phyloP scores from a whole-genome alignment of 1,284 basidiomycete genomes.

The Porogramme epimiltina region DNA sequence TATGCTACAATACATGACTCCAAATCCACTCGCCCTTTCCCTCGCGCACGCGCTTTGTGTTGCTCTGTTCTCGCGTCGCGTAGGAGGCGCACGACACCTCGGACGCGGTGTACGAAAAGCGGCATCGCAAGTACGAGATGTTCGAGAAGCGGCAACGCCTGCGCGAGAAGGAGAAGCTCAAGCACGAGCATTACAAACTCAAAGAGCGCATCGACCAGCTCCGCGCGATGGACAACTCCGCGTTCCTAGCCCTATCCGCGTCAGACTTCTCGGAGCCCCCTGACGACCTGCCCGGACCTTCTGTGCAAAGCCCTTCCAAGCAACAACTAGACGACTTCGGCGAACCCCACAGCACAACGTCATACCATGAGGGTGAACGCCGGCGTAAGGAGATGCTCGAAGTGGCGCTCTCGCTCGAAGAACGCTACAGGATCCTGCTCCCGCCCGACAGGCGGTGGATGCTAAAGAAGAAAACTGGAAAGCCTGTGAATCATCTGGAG shows the following conservation, averaged over 20 bases:
- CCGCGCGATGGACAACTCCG: slow-evolving; percentile 66
- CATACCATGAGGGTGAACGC: slow-evolving; percentile 65
- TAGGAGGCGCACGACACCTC: slow-evolving; percentile 74
- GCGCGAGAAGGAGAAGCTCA: slow-evolving; percentile 88
- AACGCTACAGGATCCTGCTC: slow-evolving; percentile 68
- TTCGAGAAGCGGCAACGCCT: slow-evolving; percentile 85
- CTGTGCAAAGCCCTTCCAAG: slow-evolving; percentile 6
- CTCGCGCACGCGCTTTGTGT: background rate
- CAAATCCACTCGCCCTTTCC: background rate
- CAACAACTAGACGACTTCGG: slow-evolving; percentile 9
- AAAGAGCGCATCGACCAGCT: slow-evolving; percentile 87
- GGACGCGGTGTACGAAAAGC: slow-evolving; percentile 82
- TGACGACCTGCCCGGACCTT: slow-evolving; percentile 9
- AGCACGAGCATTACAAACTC: slow-evolving; percentile 90
- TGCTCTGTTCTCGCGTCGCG: background rate
- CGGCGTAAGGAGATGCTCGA: slow-evolving; percentile 71
- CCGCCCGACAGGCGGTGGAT: slow-evolving; percentile 52
- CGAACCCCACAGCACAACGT: slow-evolving; percentile 42
- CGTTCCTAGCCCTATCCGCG: slow-evolving; percentile 65
- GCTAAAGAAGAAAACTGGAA: slow-evolving; percentile 23
- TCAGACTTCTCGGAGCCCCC: slow-evolving; percentile 43
- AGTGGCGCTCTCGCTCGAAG: slow-evolving; percentile 63
- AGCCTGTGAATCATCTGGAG: slow-evolving; percentile 3
- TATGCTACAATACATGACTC: slow-evolving; percentile 15
- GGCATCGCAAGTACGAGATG: slow-evolving; percentile 85